These are phyloP conservation scores for Sporothrix mexicana DNA, from an alignment of 2,329 filamentous ascomycete species.

Conservation along the genomic window DNA sequence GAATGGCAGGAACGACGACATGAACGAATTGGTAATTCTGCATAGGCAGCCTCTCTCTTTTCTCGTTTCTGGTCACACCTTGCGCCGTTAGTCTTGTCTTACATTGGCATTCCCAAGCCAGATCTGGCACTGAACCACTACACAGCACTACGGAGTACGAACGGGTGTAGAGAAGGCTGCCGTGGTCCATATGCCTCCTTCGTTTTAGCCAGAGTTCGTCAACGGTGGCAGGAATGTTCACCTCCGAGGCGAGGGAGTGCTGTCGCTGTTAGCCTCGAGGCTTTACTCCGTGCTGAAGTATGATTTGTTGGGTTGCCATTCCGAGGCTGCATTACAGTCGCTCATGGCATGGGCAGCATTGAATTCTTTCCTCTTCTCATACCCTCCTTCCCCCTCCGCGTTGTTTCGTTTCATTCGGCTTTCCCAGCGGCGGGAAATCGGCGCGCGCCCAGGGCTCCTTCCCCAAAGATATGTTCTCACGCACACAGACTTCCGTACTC, in stretches of 20 bases:
- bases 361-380: neutral
- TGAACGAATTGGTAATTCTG: conserved; percentile 18
- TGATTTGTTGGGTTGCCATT: neutral
- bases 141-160: neutral
- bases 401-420: conserved; percentile 14
- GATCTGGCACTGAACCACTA: neutral
- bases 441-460: conserved; percentile 2
- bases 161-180: neutral
- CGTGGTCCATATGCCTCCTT: neutral
- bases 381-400: neutral
- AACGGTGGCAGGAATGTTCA: conserved; percentile 7
- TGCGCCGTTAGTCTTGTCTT: neutral
- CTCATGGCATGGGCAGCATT: neutral
- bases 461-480: neutral
- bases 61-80: neutral
- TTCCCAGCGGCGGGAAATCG: conserved; percentile 5
- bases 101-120: conserved; percentile 3
- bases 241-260: conserved; percentile 12
- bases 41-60: neutral
- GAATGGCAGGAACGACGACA: neutral
- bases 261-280: neutral
- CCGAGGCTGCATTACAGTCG: neutral
- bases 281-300: too few species aligned
- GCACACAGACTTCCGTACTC: neutral
- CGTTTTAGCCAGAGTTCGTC: conserved; percentile 12